Percentiles rank a stretch among this genome's conserved stretches.
phyloP scores from a whole-genome alignment of 78 protist species.

The Acrasis kona region DNA sequence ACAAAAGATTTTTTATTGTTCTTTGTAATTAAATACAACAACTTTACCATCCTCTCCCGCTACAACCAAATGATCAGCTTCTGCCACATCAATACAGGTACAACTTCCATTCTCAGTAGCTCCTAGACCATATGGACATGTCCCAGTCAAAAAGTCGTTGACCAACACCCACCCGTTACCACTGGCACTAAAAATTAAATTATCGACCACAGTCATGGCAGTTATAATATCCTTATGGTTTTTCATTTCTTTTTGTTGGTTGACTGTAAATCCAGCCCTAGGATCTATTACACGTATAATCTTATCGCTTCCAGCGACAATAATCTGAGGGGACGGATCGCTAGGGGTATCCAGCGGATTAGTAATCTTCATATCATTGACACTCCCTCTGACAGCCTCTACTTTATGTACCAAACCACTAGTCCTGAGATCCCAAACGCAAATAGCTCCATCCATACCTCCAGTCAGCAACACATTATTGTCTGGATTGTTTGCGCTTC shows the following conservation, averaged over 20 bases:
- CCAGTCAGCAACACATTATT: background rate
- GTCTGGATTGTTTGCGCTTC: no score
- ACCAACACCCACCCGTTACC: slow-evolving; percentile 11
- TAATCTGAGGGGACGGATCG: background rate
- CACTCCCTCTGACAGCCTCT: background rate
- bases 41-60: slow-evolving; percentile 28
- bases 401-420: background rate
- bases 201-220: background rate
- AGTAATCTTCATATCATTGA: background rate
- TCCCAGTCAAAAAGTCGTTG: background rate
- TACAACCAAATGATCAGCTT: background rate
- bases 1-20: no score
- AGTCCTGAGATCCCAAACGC: background rate
- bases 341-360: no score
- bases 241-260: background rate
- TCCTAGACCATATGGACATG: background rate
- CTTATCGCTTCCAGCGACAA: slow-evolving; percentile 5
- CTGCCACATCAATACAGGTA: background rate
- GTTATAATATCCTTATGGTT: background rate
- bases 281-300: background rate
- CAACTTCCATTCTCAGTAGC: slow-evolving; percentile 6
- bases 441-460: background rate
- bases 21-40: no score
- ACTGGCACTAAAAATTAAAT: background rate
- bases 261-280: background rate